phyloP scores from a whole-genome alignment of 2,329 filamentous ascomycete species.

The Fusarium zealandicum region DNA sequence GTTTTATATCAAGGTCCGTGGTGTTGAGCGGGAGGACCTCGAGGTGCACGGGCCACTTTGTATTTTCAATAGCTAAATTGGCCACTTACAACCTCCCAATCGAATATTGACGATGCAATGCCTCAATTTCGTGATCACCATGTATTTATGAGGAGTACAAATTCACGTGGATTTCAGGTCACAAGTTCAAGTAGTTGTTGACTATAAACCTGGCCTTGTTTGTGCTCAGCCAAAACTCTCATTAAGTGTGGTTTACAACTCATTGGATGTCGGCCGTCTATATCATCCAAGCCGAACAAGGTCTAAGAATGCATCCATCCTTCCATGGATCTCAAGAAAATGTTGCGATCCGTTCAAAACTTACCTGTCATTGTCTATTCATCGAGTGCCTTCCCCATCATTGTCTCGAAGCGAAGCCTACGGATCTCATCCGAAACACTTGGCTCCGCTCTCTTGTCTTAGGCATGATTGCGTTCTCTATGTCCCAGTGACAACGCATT shows the following conservation, averaged over 20 bases:
- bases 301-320: slow-evolving; percentile 33
- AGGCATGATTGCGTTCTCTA: slow-evolving; percentile 14
- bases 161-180: no score
- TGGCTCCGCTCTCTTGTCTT: slow-evolving; percentile 20
- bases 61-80: not conserved
- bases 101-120: no score
- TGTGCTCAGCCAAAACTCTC: not conserved
- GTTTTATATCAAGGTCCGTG: not conserved
- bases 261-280: slow-evolving; percentile 18
- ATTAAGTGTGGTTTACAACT: slow-evolving; percentile 28
- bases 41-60: slow-evolving; percentile 25
- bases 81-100: not conserved
- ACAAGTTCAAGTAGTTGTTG: no score
- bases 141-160: no score
- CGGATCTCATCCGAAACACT: slow-evolving; percentile 13
- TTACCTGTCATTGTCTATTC: slow-evolving; percentile 20
- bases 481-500: slow-evolving; percentile 30
- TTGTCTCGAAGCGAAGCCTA: not conserved
- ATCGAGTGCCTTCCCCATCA: slow-evolving; percentile 15
- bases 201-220: no score
- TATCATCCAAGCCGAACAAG: slow-evolving; percentile 23
- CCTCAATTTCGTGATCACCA: no score
- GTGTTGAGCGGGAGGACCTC: not conserved
- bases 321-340: slow-evolving; percentile 12
- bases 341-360: slow-evolving; percentile 11